Percentiles rank a stretch among this genome's conserved stretches.
Conservation (phyloP, 352 stramenopile genomes). For the Peronospora destructor region DNA sequence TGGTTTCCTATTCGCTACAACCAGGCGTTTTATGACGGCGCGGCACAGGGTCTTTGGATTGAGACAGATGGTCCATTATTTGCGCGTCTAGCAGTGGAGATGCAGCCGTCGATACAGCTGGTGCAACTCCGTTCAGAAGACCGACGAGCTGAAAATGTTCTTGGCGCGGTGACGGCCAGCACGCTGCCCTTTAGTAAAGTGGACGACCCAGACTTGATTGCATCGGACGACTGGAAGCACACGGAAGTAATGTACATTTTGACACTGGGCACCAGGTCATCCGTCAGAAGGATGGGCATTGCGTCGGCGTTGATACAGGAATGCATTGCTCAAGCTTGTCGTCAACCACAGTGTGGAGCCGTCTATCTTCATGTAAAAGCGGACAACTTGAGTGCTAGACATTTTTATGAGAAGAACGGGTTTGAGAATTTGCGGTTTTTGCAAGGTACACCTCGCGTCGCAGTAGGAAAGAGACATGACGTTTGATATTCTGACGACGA, state of each 20-base stretch:
- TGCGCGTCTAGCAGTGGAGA: slow-evolving; percentile 76
- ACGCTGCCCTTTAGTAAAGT: slow-evolving; percentile 68
- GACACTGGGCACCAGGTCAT: slow-evolving; percentile 84
- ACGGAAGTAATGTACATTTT: slow-evolving; percentile 95
- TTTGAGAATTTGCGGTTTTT: slow-evolving; percentile 91
- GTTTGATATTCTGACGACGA: slow-evolving; percentile 5
- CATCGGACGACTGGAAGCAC: slow-evolving; percentile 50
- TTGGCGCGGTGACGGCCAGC: slow-evolving; percentile 88
- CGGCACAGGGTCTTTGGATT: slow-evolving; percentile 80
- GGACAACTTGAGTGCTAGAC: slow-evolving; percentile 89
- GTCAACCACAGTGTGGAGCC: slow-evolving; percentile 75
- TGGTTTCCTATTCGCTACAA: slow-evolving; percentile 97
- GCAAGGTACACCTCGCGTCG: slow-evolving; percentile 44
- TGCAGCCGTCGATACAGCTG: slow-evolving; percentile 20
- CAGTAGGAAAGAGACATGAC: neutral
- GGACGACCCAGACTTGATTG: slow-evolving; percentile 55
- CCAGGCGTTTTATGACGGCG: slow-evolving; percentile 92
- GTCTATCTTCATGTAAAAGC: slow-evolving; percentile 97
- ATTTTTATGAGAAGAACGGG: slow-evolving; percentile 95
- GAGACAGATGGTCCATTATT: slow-evolving; percentile 87
- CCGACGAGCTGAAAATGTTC: slow-evolving; percentile 43
- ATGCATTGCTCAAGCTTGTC: slow-evolving; percentile 80
- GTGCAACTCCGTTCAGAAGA: slow-evolving; percentile 2
- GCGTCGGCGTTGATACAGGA: slow-evolving; percentile 86
- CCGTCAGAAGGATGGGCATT: slow-evolving; percentile 86